phyloP scores from a whole-genome alignment of 1,284 basidiomycete genomes.

The Boletus hoseneyae region DNA sequence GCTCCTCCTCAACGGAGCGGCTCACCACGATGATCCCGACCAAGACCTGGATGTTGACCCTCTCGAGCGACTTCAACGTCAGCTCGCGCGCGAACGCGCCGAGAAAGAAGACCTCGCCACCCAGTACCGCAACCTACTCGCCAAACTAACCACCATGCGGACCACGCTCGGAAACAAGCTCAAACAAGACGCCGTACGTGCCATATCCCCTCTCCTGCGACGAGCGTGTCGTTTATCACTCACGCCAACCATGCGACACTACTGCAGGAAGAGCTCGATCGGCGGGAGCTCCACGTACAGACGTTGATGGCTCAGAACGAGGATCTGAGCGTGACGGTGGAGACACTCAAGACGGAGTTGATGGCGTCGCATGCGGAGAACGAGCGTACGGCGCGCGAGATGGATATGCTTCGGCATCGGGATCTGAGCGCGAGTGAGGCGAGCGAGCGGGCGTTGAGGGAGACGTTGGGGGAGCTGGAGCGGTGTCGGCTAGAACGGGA shows the following conservation, averaged over 20 bases:
- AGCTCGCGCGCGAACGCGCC: slow-evolving; percentile 58
- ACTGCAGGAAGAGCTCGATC: slow-evolving; percentile 88
- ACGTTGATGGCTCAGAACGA: slow-evolving; percentile 75
- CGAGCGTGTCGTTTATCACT: not conserved
- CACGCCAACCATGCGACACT: not conserved
- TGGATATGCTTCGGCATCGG: slow-evolving; percentile 61
- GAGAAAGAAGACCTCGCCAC: slow-evolving; percentile 84
- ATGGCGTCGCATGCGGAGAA: slow-evolving; percentile 71
- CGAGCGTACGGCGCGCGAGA: slow-evolving; percentile 64
- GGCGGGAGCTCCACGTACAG: slow-evolving; percentile 78
- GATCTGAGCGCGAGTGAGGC: slow-evolving; percentile 67
- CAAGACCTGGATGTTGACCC: slow-evolving; percentile 38
- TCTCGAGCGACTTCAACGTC: slow-evolving; percentile 51
- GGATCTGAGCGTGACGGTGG: slow-evolving; percentile 64
- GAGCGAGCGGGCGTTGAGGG: slow-evolving; percentile 79
- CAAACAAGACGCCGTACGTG: slow-evolving; percentile 91
- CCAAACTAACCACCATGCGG: slow-evolving; percentile 91
- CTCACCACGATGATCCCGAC: slow-evolving; percentile 18
- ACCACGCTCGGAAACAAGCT: slow-evolving; percentile 92
- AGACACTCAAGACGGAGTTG: slow-evolving; percentile 77
- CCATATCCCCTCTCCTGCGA: too few relatives aligned
- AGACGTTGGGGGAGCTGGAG: slow-evolving; percentile 81
- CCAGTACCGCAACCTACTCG: slow-evolving; percentile 85
- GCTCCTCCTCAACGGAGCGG: slow-evolving; percentile 11
- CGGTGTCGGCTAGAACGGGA: slow-evolving; percentile 80